Base-by-base conservation (phyloP, 257 asterid species). In the Nicotiana attenuata region DNA sequence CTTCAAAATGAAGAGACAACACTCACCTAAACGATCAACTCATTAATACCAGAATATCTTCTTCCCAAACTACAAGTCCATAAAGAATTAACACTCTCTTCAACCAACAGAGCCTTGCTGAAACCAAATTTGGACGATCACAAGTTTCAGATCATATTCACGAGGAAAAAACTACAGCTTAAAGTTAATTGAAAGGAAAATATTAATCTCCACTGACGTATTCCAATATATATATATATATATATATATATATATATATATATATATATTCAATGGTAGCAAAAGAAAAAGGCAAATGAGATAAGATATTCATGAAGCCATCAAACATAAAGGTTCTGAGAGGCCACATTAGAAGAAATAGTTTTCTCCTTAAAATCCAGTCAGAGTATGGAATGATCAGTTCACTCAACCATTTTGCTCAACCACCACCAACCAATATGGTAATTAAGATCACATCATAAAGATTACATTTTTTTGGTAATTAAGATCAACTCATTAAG, bases 101-200 rank as follows among this genome's bases (percentile, higher is more conserved):
- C 80, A 65, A 84, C 56, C 65, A 66, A 29, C 66, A 55, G 10
- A 84, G 33, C 67, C 41, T 60, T 28, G 60, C 33, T 38, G 20
- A 28, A 47, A 28, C 22, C 57, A 31, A 28, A 67, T 26, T 60
- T 71, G 75, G 7, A 83, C 35, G 28, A 55, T 53, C 81, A 81
- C 81, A 81, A 60, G 53, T 57, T 50, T 81, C 68, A 14, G 78
- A 55, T 81, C 80, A 68, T 81, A 14, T 78, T 73, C 61, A 24
- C 7, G 6, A 45, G 22, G 41, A 60, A 0, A 0, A 73, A 73
- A 47, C 63, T 73, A 73, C 24, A 24, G 41, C 56, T 24, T 24
- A 24, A 24, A 57, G 64, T 82, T 20, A 68, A 69, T 6, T 2
- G 29, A 17, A 83, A 52, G 56, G 35, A 45, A 73, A 69, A 15